Conservation (phyloP, 2,329 filamentous ascomycete genomes). For the Sporothrix variecibatus region DNA sequence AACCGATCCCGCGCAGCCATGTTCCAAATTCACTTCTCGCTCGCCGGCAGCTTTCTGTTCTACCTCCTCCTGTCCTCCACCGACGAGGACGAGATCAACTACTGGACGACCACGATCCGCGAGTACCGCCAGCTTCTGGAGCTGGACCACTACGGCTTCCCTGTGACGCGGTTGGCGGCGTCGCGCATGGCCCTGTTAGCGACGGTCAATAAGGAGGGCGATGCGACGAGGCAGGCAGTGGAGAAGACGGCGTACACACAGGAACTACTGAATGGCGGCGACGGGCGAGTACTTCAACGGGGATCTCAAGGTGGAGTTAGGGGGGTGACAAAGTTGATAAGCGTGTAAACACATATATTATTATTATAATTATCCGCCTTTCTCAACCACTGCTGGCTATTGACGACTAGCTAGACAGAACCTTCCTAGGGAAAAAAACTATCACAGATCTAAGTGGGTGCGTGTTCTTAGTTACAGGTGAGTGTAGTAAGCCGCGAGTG, state of each 20-base stretch:
- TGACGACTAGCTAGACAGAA: neutral
- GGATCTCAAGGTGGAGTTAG: neutral
- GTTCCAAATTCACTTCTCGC: neutral
- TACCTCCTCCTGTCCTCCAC: neutral
- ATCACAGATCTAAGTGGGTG: too few species aligned
- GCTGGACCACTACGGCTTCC: neutral
- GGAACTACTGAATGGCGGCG: neutral
- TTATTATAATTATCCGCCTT: neutral
- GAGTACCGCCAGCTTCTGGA: conserved; percentile 1
- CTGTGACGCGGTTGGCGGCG: neutral
- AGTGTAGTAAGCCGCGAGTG: too few species aligned
- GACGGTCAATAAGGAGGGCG: neutral
- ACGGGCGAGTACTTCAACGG: neutral
- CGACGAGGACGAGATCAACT: neutral
- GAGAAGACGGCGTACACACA: neutral
- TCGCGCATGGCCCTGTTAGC: neutral
- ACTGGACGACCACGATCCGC: conserved; percentile 1
- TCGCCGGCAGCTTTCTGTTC: neutral
- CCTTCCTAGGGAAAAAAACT: neutral
- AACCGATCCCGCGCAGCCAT: too few species aligned
- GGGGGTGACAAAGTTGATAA: too few species aligned
- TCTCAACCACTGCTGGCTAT: neutral
- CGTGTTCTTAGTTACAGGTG: too few species aligned
- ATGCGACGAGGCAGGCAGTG: neutral
- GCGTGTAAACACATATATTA: too few species aligned